These are phyloP conservation scores for Hippophae tibetana DNA, from an alignment of 306 rosid genomes.

Conservation along the genomic window DNA sequence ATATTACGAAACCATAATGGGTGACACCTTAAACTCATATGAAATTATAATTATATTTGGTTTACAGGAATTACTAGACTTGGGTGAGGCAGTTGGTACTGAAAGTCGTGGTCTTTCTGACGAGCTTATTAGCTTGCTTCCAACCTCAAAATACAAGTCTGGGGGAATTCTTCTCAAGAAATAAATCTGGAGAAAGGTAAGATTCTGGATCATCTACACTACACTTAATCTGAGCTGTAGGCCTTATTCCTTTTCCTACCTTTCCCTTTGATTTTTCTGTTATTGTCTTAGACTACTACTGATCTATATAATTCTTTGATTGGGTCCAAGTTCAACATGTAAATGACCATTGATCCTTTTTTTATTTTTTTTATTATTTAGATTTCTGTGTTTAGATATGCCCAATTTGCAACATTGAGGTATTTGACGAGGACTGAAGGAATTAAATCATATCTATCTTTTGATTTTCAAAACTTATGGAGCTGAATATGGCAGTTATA, in stretches of 20 bases:
- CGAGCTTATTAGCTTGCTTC: constrained; percentile 73
- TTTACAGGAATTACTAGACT: constrained; percentile 66
- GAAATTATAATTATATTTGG: constrained; percentile 1
- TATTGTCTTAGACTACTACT: too few species aligned
- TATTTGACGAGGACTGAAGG: constrained; percentile 56
- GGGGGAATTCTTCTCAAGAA: constrained; percentile 60
- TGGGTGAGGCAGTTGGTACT: constrained; percentile 85
- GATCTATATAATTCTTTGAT: not conserved
- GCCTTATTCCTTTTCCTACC: not conserved
- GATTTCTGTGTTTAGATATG: constrained; percentile 47
- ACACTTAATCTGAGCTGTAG: not conserved
- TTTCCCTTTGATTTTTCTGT: not conserved
- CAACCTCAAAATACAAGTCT: constrained; percentile 58
- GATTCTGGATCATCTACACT: constrained; percentile 8
- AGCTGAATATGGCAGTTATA: too few species aligned
- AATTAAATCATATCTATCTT: constrained; percentile 15
- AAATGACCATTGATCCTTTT: too few species aligned
- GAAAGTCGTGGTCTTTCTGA: constrained; percentile 76
- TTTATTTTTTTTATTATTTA: constrained; percentile 3
- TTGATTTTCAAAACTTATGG: constrained; percentile 7
- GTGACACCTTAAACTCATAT: not conserved
- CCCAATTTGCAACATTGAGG: constrained; percentile 87
- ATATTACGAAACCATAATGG: not conserved
- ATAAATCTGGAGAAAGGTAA: constrained; percentile 63
- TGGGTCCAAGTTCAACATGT: not conserved